Evolutionary conservation across 2,329 filamentous ascomycete species (phyloP).

Genomic region (Fusarium fracticaudum): DNA sequence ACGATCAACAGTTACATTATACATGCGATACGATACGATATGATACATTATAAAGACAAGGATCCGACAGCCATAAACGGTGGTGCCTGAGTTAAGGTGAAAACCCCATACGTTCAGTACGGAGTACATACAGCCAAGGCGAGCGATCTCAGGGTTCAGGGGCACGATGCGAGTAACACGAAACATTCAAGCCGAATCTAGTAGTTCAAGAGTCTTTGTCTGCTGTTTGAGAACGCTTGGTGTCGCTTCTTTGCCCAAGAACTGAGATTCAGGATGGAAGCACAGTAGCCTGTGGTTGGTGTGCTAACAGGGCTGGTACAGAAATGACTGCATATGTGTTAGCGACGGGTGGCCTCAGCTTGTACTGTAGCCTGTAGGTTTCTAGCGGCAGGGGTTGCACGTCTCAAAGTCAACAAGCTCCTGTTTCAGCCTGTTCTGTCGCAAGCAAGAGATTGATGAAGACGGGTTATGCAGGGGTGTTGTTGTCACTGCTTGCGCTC

Average conservation of each 20-base stretch:
- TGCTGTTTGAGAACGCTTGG: neutral
- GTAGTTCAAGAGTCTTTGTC: neutral
- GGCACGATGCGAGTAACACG: constrained; percentile 9
- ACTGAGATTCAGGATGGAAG: constrained; percentile 14
- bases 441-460: constrained; percentile 27
- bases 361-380: neutral
- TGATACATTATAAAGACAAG: constrained; percentile 15
- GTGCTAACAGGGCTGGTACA: constrained; percentile 21
- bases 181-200: constrained; percentile 7
- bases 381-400: constrained; percentile 14
- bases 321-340: constrained; percentile 20
- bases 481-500: neutral
- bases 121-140: neutral
- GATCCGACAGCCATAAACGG: neutral
- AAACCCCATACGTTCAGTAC: neutral
- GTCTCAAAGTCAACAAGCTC: constrained; percentile 21
- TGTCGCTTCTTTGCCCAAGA: constrained; percentile 2
- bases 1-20: constrained; percentile 31
- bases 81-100: neutral
- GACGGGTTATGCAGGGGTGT: constrained; percentile 29
- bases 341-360: constrained; percentile 2
- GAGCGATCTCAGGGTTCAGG: constrained; percentile 31
- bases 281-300: constrained; percentile 7
- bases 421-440: constrained; percentile 37
- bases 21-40: constrained; percentile 17